phyloP scores from a whole-genome alignment of 2,329 filamentous ascomycete species.

The Aulographum hederae region DNA sequence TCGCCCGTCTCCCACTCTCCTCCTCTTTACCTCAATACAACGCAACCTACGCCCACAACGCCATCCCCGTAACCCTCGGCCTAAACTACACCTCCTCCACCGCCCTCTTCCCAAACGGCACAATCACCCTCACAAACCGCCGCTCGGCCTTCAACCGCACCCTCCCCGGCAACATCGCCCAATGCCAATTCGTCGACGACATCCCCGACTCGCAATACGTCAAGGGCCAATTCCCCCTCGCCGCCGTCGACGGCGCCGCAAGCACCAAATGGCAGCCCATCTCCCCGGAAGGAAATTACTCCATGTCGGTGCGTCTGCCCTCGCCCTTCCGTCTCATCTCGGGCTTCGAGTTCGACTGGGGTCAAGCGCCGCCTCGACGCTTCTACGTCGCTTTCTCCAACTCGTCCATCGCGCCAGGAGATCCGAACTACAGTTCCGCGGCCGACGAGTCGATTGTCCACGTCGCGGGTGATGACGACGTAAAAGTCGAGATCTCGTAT shows the following conservation, averaged over 20 bases:
- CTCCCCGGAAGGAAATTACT: constrained; percentile 28
- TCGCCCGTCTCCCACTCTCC: constrained; percentile 31
- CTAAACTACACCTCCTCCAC: constrained; percentile 24
- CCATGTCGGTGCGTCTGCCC: constrained; percentile 36
- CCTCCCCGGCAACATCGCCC: constrained; percentile 40
- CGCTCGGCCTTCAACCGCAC: constrained; percentile 35
- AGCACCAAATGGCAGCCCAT: constrained; percentile 50
- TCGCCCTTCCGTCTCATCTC: constrained; percentile 22
- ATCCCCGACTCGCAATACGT: too few species aligned
- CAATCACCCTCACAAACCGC: constrained; percentile 39
- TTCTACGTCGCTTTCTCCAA: constrained; percentile 39
- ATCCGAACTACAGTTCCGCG: constrained; percentile 5
- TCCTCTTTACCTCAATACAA: constrained; percentile 38
- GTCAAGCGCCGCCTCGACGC: constrained; percentile 32
- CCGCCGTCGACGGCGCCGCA: constrained; percentile 46
- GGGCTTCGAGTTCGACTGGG: constrained; percentile 42
- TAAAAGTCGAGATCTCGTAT: constrained; percentile 24
- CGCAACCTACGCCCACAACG: constrained; percentile 28
- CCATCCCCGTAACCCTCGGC: constrained; percentile 41
- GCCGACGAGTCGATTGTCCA: constrained; percentile 7
- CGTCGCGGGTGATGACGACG: constrained; percentile 9
- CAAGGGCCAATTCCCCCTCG: constrained; percentile 51
- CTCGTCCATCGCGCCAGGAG: constrained; percentile 15
- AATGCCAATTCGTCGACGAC: too few species aligned
- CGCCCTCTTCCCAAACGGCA: constrained; percentile 28